Conservation (phyloP, 139 green algal species). For the Bryopsis sp. region DNA sequence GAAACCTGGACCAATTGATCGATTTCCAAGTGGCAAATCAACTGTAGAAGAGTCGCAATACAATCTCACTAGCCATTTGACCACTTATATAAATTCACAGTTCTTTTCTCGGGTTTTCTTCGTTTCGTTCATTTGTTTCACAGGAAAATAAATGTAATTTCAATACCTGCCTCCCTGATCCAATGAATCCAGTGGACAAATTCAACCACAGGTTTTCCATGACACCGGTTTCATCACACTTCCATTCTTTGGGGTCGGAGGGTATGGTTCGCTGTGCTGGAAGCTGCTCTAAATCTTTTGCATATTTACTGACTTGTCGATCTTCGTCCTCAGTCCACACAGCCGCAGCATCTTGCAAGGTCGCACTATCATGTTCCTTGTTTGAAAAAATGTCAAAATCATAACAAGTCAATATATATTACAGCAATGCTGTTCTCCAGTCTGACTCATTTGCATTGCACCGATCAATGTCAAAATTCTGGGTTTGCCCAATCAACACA, state of each 20-base stretch:
- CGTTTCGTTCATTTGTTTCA: too few species aligned
- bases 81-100: too few species aligned
- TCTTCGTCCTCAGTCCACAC: slow-evolving; percentile 73
- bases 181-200: slow-evolving; percentile 88
- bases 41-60: too few species aligned
- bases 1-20: not conserved
- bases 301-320: slow-evolving; percentile 74
- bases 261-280: slow-evolving; percentile 10
- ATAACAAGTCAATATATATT: too few species aligned
- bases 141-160: not conserved
- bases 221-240: slow-evolving; percentile 79
- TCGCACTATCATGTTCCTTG: slow-evolving; percentile 67
- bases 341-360: slow-evolving; percentile 41
- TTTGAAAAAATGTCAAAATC: too few species aligned
- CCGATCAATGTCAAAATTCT: too few species aligned
- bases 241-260: slow-evolving; percentile 72
- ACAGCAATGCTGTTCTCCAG: too few species aligned
- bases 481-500: too few species aligned
- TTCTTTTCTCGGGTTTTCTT: too few species aligned
- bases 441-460: too few species aligned
- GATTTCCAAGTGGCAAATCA: not conserved
- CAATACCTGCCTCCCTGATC: slow-evolving; percentile 73
- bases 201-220: slow-evolving; percentile 98
- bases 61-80: too few species aligned
- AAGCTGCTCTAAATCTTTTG: slow-evolving; percentile 69